Percentiles rank a stretch among this genome's conserved stretches.
These are phyloP conservation scores for Physcomitrellopsis africana DNA, from an alignment of 225 moss, liverwort and hornwort genomes.

Conservation along the genomic window DNA sequence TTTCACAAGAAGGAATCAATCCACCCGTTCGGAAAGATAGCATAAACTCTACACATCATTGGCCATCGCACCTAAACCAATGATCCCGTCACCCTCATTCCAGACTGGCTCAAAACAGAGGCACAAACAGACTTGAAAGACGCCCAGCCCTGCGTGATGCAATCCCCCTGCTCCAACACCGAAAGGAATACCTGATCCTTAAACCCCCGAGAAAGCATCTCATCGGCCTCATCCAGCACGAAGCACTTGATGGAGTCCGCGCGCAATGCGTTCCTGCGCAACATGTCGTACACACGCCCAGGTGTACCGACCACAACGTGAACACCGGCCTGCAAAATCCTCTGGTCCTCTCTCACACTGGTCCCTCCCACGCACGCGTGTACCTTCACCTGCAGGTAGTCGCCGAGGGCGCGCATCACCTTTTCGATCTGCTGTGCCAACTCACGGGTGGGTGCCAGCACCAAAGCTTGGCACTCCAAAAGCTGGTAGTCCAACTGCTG, in stretches of 20 bases:
- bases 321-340: conserved; percentile 67
- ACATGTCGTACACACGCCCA: conserved; percentile 76
- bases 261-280: conserved; percentile 66
- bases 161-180: too few relatives aligned
- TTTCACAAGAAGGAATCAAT: conserved; percentile 24
- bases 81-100: too few relatives aligned
- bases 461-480: conserved; percentile 70
- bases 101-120: too few relatives aligned
- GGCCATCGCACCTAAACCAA: conserved; percentile 11
- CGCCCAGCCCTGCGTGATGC: too few relatives aligned
- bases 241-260: conserved; percentile 79
- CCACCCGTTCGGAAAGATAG: conserved; percentile 34
- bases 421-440: conserved; percentile 79
- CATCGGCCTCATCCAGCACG: conserved; percentile 75
- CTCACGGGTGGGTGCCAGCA: conserved; percentile 74
- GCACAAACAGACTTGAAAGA: too few relatives aligned
- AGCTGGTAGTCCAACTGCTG: conserved; percentile 71
- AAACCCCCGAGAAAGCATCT: conserved; percentile 78
- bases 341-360: conserved; percentile 72
- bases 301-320: conserved; percentile 80
- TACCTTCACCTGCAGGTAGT: conserved; percentile 70
- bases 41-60: conserved; percentile 30
- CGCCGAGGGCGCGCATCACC: conserved; percentile 75
- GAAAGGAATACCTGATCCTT: conserved; percentile 63
- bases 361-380: conserved; percentile 84